Conservation (phyloP, 805 yeast genomes). For the Zygotorulaspora chibaensis region DNA sequence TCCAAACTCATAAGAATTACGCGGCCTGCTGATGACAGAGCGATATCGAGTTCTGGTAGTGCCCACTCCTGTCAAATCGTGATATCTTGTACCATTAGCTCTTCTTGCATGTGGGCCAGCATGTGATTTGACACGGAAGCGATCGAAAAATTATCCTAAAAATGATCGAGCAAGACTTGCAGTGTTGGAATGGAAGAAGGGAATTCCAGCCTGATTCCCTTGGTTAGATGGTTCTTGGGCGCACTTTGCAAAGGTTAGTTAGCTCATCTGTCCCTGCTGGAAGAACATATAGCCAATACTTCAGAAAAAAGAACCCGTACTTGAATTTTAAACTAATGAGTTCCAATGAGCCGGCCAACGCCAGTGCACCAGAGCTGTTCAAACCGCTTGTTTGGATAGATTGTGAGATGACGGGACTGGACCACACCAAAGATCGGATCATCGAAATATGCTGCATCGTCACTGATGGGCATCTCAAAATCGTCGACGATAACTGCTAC, state of each 20-base stretch:
- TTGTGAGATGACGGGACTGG: slow-evolving; percentile 97
- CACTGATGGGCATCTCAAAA: slow-evolving; percentile 75
- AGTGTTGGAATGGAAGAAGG: background rate
- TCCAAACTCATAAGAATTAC: no score
- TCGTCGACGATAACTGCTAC: slow-evolving; percentile 58
- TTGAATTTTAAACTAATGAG: background rate
- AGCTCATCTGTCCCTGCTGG: background rate
- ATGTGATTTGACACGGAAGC: slow-evolving; percentile 1
- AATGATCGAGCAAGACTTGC: background rate
- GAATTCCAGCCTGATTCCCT: no score
- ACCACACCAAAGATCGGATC: slow-evolving; percentile 73
- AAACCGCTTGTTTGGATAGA: slow-evolving; percentile 85
- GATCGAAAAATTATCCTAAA: background rate
- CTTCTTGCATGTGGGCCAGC: no score
- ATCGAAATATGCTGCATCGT: slow-evolving; percentile 88
- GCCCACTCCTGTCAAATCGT: no score
- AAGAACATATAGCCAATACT: background rate
- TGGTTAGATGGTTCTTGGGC: background rate
- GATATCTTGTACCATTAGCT: no score
- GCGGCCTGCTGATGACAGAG: no score
- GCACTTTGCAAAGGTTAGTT: background rate
- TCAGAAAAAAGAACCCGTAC: slow-evolving; percentile 1
- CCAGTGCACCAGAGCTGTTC: slow-evolving; percentile 1
- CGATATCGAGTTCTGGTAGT: no score
- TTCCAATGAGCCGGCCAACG: background rate